Base-by-base conservation (phyloP, 1,284 basidiomycete genomes). In the Papiliotrema nemorosa region DNA sequence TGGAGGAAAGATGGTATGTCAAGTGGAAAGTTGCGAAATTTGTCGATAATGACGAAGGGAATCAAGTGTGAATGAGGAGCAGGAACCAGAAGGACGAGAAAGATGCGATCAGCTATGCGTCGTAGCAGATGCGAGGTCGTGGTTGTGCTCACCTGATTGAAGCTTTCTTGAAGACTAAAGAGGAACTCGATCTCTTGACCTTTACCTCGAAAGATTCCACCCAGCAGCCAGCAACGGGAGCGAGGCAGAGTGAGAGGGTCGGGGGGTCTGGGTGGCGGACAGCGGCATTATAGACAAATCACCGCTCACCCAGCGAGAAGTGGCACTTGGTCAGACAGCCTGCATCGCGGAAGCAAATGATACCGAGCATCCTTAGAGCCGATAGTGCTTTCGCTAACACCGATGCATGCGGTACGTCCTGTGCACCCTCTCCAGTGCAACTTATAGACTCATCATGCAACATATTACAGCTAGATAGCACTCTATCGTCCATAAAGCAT, bases 141-240 rank as follows among this genome's bases (percentile, higher is more conserved):
- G 7, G 29, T 7, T 31, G n/a, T 20, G 21, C 42, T 20, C 42
- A 44, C 42, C 42, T 27, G 26, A 7, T 7, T 31, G 29, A 7
- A 14, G n/a, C n/a, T 14, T 44, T 44, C 42, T 44, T 44, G 42
- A 44, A 33, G 42, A 44, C 42, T 44, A 26, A 44, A 44, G 27
- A 44, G 18, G 22, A 21, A 16, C n/a, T 16, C 16, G 21, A 9
- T 20, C 6, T 14, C 35, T 9, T 9, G 10, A 37, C 35, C 35
- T 31, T 31, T 31, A 14, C 7, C 14, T n/a, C n/a, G 10, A 37
- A 35, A 37, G 34, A 20, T 37, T 22, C 20, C 27, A 44, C 25
- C 31, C 18, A 34, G 43, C 43, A 31, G 29, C 43, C 25, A 44
- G 43, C 43, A 31, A 14, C 29, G 14, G 43, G 27, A 6, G 31